phyloP scores from a whole-genome alignment of 345 rosid genomes.

The Triadica sebifera region DNA sequence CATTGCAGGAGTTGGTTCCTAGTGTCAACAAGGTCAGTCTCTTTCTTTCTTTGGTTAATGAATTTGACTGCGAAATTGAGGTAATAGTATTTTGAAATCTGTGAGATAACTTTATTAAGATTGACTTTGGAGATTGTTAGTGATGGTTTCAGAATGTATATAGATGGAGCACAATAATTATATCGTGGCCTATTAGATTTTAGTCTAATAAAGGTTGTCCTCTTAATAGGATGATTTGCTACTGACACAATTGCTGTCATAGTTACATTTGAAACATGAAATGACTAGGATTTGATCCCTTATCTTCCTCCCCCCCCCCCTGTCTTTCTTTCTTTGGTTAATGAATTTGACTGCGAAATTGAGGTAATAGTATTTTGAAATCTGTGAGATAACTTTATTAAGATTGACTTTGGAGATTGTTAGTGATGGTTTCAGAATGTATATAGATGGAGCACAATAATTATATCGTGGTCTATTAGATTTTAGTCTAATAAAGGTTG shows the following conservation, averaged over 20 bases:
- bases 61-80: slow-evolving; percentile 2
- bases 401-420: neutral
- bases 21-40: slow-evolving; percentile 85
- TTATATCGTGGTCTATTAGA: neutral
- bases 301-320: neutral
- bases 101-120: neutral
- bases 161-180: neutral
- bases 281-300: neutral
- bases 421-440: neutral
- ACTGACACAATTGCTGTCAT: neutral
- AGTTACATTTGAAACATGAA: neutral
- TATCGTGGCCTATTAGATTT: neutral
- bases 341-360: slow-evolving; percentile 5
- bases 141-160: neutral
- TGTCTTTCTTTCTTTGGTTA: slow-evolving; percentile 19
- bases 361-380: neutral
- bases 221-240: neutral
- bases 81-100: neutral
- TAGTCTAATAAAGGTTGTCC: neutral
- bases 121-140: neutral
- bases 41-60: slow-evolving; percentile 14
- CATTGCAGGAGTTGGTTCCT: slow-evolving; percentile 95
- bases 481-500: neutral
- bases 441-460: neutral
- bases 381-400: neutral